Percentiles rank a stretch among this genome's conserved stretches.
Evolutionary conservation across 176 grass and related monocot species (phyloP).

Genomic region (Ensete glaucum): DNA sequence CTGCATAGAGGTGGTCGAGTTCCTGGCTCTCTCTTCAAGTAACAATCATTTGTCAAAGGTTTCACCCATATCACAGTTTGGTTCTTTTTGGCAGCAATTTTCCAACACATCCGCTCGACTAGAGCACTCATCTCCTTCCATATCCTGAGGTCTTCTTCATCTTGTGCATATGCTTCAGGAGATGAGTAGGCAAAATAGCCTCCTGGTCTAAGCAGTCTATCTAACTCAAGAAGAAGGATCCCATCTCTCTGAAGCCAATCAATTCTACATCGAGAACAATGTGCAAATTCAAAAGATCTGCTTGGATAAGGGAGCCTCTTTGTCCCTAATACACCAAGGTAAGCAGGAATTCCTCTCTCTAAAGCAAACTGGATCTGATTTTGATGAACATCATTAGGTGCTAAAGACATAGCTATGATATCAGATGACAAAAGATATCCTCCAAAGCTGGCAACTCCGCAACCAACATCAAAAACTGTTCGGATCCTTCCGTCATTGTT

Average conservation of each 20-base stretch:
- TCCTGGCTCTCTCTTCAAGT: slow-evolving; percentile 56
- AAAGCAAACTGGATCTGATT: slow-evolving; percentile 99
- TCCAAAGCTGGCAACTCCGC: slow-evolving; percentile 96
- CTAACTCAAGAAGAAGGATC: slow-evolving; percentile 87
- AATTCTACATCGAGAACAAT: slow-evolving; percentile 95
- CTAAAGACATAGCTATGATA: slow-evolving; percentile 90
- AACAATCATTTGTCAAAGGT: slow-evolving; percentile 94
- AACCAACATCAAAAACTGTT: slow-evolving; percentile 91
- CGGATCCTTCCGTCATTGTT: slow-evolving; percentile 88
- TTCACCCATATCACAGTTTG: slow-evolving; percentile 99
- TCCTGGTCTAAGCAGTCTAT: slow-evolving; percentile 90
- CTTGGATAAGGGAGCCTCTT: slow-evolving; percentile 94
- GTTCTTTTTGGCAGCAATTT: slow-evolving; percentile 82
- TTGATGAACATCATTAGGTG: slow-evolving; percentile 99
- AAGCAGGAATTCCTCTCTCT: slow-evolving; percentile 96
- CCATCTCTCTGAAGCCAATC: slow-evolving; percentile 98
- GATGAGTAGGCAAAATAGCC: slow-evolving; percentile 98
- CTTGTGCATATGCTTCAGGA: slow-evolving; percentile 96
- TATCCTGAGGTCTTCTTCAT: slow-evolving; percentile 89
- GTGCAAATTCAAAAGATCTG: slow-evolving; percentile 93
- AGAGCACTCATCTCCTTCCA: slow-evolving; percentile 95
- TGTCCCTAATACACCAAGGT: slow-evolving; percentile 94
- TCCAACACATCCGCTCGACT: slow-evolving; percentile 98
- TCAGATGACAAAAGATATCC: slow-evolving; percentile 93
- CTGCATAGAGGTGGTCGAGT: slow-evolving; percentile 79